A percentile compares a stretch with the other conserved stretches of the same genome.
Conservation (phyloP, 768 basidiomycete genomes). For the Tricholoma furcatifolium region DNA sequence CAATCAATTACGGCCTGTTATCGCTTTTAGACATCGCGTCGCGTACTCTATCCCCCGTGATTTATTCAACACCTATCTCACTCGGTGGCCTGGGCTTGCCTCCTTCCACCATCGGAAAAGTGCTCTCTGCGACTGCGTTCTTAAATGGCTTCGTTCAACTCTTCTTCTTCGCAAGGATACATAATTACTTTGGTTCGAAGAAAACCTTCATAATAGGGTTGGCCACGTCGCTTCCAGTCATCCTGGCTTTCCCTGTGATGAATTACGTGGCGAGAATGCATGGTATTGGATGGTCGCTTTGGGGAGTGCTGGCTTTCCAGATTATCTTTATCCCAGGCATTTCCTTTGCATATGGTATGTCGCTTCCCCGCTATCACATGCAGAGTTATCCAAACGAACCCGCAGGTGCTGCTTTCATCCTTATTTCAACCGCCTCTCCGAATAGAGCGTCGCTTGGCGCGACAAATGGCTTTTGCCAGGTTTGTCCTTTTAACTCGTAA, state of each 20-base stretch:
- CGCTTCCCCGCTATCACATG: neutral
- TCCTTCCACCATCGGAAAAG: conserved; percentile 62
- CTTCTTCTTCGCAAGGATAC: conserved; percentile 64
- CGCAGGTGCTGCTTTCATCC: conserved; percentile 67
- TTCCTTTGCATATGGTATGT: conserved; percentile 33
- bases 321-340: conserved; percentile 46
- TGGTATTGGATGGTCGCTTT: conserved; percentile 47
- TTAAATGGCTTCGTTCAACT: conserved; percentile 66
- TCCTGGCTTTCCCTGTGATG: conserved; percentile 59
- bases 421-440: conserved; percentile 62
- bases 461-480: conserved; percentile 15
- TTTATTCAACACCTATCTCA: conserved; percentile 66
- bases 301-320: conserved; percentile 49
- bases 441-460: conserved; percentile 66
- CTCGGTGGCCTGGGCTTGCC: conserved; percentile 70
- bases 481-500: neutral
- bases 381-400: neutral
- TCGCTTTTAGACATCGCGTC: conserved; percentile 67
- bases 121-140: conserved; percentile 59
- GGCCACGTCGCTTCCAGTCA: conserved; percentile 45
- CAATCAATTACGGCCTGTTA: conserved; percentile 61
- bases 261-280: conserved; percentile 50
- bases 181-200: conserved; percentile 62
- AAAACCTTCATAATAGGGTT: conserved; percentile 54
- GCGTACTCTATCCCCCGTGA: conserved; percentile 66